Evolutionary conservation across 75 land plant species (phyloP), one percentile per base, ranked within the genome.

Genomic region (Cunninghamia lanceolata): DNA sequence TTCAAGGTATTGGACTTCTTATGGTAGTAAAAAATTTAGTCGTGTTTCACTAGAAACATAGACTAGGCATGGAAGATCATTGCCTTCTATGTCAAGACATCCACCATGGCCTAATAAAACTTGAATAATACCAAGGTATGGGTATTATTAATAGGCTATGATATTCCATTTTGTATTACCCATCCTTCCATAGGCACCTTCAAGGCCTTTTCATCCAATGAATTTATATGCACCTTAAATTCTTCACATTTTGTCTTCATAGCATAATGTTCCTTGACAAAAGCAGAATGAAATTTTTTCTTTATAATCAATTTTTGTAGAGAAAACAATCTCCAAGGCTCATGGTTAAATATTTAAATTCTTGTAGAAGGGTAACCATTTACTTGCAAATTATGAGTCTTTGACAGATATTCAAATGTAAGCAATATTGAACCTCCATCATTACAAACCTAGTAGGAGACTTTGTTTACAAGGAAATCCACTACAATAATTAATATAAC

Each of bases 81-180:
- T 92, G 54, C 97, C 97, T 70, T 94, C 96, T 10, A 89, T 85
- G 88, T 96, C 97, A 78, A 85, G 89, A 39, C 97, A 96, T 28
- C 97, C 97, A 85, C 93, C 93, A 82, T 94, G 96, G 25, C 97
- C 97, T 32, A 96, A 88, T 86, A 96, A 96, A 28, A 95, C 97
- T 75, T 95, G 97, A 75, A 95, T 94, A 95, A 95, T 95, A 43
- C 97, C 97, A 11, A 95, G 97, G 53, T 95, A 71, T 88, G 90
- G 17, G 95, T 94, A 81, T 95, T 95, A 89, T 95, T 95, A 45
- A 95, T 95, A 14, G 97, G 97, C 97, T 95, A 95, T 30, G 97
- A 95, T 16, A 94, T 95, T 4, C 99, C 99, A 89, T 98, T 98
- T 82, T 96, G 95, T 98, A 98, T 96, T 42, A 96, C 95, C 99